Percentiles rank a stretch among this genome's conserved stretches.
These are phyloP conservation scores for Ustilago loliicola DNA, from an alignment of 1,284 basidiomycete species.

Conservation along the genomic window DNA sequence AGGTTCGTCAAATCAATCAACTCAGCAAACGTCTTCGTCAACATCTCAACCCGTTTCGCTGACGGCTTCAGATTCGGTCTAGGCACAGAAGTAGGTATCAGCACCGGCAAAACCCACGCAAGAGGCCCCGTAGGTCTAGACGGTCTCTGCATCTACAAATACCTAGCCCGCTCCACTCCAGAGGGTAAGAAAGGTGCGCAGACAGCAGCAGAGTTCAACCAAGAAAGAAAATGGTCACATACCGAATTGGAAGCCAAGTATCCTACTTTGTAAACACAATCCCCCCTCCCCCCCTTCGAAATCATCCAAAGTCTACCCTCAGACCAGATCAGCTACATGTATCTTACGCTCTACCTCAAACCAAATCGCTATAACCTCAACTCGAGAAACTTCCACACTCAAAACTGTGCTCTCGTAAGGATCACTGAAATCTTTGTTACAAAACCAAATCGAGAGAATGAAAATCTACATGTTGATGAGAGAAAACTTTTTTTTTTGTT, in stretches of 20 bases:
- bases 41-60: slow-evolving; percentile 93
- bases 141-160: slow-evolving; percentile 74
- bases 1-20: slow-evolving; percentile 89
- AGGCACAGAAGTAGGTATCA: slow-evolving; percentile 97
- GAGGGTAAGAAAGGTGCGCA: slow-evolving; percentile 17
- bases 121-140: slow-evolving; percentile 96
- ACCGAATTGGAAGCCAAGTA: slow-evolving; percentile 14
- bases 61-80: slow-evolving; percentile 98
- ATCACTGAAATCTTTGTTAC: slow-evolving; percentile 1
- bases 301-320: too few relatives aligned
- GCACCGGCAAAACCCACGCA: slow-evolving; percentile 95
- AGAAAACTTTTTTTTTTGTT: too few relatives aligned
- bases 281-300: too few relatives aligned
- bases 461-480: neutral
- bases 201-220: slow-evolving; percentile 38
- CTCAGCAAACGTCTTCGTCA: slow-evolving; percentile 92
- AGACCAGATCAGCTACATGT: too few relatives aligned
- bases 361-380: too few relatives aligned
- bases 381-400: too few relatives aligned
- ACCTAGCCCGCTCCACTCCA: slow-evolving; percentile 34
- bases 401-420: too few relatives aligned
- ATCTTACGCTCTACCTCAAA: too few relatives aligned
- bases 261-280: slow-evolving; percentile 25
- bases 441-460: neutral
- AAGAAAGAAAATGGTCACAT: slow-evolving; percentile 33